These are phyloP conservation scores for Babesia bovis DNA, from an alignment of 169 alveolate species.

Conservation along the genomic window DNA sequence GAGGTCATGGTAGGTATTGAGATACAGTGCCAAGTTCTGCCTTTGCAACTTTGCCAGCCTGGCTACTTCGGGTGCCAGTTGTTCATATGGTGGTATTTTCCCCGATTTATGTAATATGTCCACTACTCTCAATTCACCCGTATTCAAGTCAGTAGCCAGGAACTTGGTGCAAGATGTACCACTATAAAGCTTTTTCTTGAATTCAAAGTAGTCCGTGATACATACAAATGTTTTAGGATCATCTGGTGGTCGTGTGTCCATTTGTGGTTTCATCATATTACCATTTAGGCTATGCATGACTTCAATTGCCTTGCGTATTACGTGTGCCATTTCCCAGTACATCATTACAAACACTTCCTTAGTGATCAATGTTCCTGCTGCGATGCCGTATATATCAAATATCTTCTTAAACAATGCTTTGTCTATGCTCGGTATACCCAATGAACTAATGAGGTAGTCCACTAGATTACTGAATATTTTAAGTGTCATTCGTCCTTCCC, in stretches of 20 bases:
- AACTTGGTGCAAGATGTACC: constrained; percentile 56
- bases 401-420: constrained; percentile 23
- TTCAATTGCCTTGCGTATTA: constrained; percentile 21
- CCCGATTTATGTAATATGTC: constrained; percentile 35
- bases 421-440: constrained; percentile 39
- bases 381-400: constrained; percentile 21
- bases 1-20: constrained; percentile 44
- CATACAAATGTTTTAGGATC: not conserved
- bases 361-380: constrained; percentile 18
- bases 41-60: constrained; percentile 23
- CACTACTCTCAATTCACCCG: constrained; percentile 56
- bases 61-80: constrained; percentile 32
- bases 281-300: constrained; percentile 20
- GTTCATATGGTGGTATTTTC: constrained; percentile 47
- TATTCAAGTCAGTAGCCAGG: constrained; percentile 41
- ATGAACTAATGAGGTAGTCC: constrained; percentile 40
- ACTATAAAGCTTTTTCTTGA: constrained; percentile 41
- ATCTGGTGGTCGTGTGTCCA: not conserved
- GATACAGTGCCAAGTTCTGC: constrained; percentile 46
- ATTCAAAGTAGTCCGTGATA: not conserved
- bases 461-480: constrained; percentile 55
- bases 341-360: constrained; percentile 29
- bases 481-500: constrained; percentile 36
- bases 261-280: not conserved
- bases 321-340: constrained; percentile 62